phyloP scores from a whole-genome alignment of 768 basidiomycete genomes.

The Mycena galopus region DNA sequence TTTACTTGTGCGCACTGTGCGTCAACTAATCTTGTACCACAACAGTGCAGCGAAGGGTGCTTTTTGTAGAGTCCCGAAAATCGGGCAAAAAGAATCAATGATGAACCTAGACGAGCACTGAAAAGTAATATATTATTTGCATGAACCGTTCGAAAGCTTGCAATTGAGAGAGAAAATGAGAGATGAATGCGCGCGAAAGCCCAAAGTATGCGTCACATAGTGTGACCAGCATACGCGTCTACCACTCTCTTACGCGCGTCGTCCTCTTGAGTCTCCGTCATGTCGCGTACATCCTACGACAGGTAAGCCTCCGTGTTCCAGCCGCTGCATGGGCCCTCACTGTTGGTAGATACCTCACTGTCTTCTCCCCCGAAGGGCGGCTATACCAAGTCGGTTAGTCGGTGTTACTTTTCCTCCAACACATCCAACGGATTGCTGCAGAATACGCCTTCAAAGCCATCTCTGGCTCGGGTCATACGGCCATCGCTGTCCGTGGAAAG shows the following conservation, averaged over 20 bases:
- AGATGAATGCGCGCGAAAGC: neutral
- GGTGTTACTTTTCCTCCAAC: conserved; percentile 11
- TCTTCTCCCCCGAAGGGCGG: conserved; percentile 97
- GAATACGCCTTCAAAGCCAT: conserved; percentile 99
- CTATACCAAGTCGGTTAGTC: conserved; percentile 97
- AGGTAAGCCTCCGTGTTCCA: conserved; percentile 58
- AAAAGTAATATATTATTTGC: conserved; percentile 21
- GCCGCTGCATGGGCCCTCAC: neutral
- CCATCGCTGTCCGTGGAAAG: conserved; percentile 92
- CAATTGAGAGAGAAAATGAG: neutral
- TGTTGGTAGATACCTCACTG: conserved; percentile 84
- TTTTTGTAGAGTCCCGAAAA: conserved; percentile 86
- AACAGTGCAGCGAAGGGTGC: conserved; percentile 76
- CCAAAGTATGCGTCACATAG: neutral
- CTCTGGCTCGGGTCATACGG: conserved; percentile 95
- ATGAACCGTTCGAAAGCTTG: neutral
- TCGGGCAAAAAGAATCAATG: conserved; percentile 63
- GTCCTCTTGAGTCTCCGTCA: conserved; percentile 51
- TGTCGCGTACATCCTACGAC: conserved; percentile 97
- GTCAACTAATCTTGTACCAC: neutral
- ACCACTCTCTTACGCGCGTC: too few relatives aligned
- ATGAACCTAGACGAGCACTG: neutral
- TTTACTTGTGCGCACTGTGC: conserved; percentile 6
- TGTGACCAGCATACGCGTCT: conserved; percentile 61
- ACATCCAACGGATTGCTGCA: conserved; percentile 47